Conservation (phyloP, 345 rosid species). For the Acer negundo region DNA sequence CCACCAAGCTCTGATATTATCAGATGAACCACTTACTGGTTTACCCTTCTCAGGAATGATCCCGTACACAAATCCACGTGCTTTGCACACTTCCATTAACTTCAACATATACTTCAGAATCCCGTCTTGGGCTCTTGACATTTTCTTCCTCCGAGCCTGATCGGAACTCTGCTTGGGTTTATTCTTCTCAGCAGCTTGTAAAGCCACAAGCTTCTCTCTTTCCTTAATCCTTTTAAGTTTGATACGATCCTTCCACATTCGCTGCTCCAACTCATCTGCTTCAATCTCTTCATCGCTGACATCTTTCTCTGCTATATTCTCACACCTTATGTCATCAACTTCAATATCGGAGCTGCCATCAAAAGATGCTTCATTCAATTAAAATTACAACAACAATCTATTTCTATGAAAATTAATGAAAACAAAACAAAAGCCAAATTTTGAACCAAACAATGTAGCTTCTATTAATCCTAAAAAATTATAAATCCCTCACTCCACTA, state of each 20-base stretch:
- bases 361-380: slow-evolving; percentile 23
- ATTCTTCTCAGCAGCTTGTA: slow-evolving; percentile 73
- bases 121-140: slow-evolving; percentile 99
- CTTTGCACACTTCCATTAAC: slow-evolving; percentile 97
- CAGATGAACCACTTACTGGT: slow-evolving; percentile 93
- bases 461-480: neutral
- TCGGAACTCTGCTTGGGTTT: slow-evolving; percentile 71
- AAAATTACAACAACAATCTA: neutral
- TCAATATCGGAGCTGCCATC: slow-evolving; percentile 60
- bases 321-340: slow-evolving; percentile 72
- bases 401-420: neutral
- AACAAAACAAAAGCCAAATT: neutral
- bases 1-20: slow-evolving; percentile 98
- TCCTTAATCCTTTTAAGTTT: slow-evolving; percentile 88
- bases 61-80: slow-evolving; percentile 93
- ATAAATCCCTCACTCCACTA: neutral
- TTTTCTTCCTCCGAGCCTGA: slow-evolving; percentile 98
- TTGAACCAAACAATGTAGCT: neutral
- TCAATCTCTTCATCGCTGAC: slow-evolving; percentile 97
- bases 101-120: slow-evolving; percentile 98
- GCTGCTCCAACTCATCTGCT: slow-evolving; percentile 75
- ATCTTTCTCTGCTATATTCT: slow-evolving; percentile 84
- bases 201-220: slow-evolving; percentile 67
- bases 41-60: slow-evolving; percentile 98
- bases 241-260: slow-evolving; percentile 96